Evolutionary conservation across 306 rosid species (phyloP), one percentile per base, ranked within the genome.

Genomic region (Rosa multiflora): DNA sequence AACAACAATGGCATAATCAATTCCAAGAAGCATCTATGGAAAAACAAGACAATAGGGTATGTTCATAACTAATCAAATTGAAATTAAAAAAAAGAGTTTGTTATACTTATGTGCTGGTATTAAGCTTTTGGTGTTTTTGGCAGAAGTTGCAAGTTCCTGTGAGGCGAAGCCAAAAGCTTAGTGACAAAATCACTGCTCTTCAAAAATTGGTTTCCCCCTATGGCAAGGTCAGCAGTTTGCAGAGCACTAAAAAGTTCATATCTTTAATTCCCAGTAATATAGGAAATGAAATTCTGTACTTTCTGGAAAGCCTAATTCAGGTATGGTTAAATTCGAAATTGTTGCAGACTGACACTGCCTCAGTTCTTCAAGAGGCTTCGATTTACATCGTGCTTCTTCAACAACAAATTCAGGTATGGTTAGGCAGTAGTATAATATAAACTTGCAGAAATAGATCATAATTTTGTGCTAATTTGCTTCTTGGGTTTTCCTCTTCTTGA

Each of bases 341-440:
- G 46, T 70, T 79, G 86, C 91, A 93, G 97, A 91, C 91, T 42
- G 92, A 89, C 84, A 88, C 89, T 32, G 90, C 97, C 46, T 88
- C 96, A 26, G 97, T 93, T 84, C 97, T 91, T 83, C 94, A 88
- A 68, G 97, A 93, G 86, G 92, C 96, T 80, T 88, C 85, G 68
- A 74, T 83, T 74, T 84, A 85, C 76, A 91, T 93, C 82, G 82
- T 82, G 72, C 84, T 84, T n/a, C 89, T 93, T 78, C 97, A 91
- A 20, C 82, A 77, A 32, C 90, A 89, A 80, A 85, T 91, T 78
- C 87, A 66, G 91, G 97, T 92, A 86, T 46, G 69, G 10, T 64
- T 64, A 32, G 69, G 32, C 43, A 29, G 10, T 35, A 64, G 44
- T 1, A 29, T 63, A 11, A 59, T 23, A 63, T 63, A 15, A 35